Evolutionary conservation across 2,329 filamentous ascomycete genomes (phyloP).

Genomic region (Stachybotrys chlorohalonatus): DNA sequence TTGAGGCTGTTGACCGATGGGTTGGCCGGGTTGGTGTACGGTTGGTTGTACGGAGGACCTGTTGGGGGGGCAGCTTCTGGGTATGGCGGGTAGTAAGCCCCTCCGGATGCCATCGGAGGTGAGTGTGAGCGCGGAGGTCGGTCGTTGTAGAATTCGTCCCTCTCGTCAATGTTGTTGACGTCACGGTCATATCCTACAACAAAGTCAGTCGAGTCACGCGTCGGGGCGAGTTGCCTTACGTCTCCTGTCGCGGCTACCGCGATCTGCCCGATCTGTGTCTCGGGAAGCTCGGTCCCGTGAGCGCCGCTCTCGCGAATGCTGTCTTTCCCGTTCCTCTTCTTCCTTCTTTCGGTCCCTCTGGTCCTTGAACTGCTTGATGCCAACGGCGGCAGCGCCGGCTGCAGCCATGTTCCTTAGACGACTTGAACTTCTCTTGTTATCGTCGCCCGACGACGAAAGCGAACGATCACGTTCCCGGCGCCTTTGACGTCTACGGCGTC

Average conservation of each 20-base stretch:
- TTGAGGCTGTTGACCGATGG: constrained; percentile 19
- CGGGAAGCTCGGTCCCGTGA: constrained; percentile 21
- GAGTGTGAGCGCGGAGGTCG: constrained; percentile 29
- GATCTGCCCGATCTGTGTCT: constrained; percentile 10
- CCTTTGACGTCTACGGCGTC: constrained; percentile 26
- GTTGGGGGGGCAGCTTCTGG: constrained; percentile 21
- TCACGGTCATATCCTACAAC: constrained; percentile 4
- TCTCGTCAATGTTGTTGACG: constrained; percentile 24
- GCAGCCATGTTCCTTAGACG: constrained; percentile 45
- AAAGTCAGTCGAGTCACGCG: constrained; percentile 9
- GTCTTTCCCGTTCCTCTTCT: constrained; percentile 1
- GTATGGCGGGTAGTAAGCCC: constrained; percentile 37
- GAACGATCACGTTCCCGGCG: constrained; percentile 26
- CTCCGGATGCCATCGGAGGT: constrained; percentile 42
- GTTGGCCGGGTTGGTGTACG: constrained; percentile 9
- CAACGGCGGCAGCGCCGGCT: constrained; percentile 52
- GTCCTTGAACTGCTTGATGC: constrained; percentile 51
- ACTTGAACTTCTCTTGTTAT: constrained; percentile 43
- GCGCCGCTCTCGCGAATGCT: constrained; percentile 21
- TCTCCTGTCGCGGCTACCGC: constrained; percentile 4
- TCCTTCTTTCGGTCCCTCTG: constrained; percentile 32
- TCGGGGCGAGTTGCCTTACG: constrained; percentile 14
- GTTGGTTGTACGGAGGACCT: constrained; percentile 7
- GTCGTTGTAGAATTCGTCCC: constrained; percentile 24
- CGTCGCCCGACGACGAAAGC: constrained; percentile 22